Evolutionary conservation across 2,329 filamentous ascomycete species (phyloP), one percentile per base, ranked within the genome.

Genomic region (Balansia obtecta): DNA sequence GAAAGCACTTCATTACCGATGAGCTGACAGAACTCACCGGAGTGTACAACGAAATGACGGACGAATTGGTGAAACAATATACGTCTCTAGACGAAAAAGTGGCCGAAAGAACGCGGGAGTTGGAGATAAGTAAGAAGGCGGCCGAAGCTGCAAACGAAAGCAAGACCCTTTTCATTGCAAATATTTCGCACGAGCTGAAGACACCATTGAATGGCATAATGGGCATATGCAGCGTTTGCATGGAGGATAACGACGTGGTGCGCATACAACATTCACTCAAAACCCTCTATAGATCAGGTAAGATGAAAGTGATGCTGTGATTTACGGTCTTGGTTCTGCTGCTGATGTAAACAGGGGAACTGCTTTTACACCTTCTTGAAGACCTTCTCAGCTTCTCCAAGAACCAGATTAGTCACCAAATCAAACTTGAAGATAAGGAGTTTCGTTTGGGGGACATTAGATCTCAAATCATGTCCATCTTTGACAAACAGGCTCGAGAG

Each of bases 141-240:
- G 90, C 90, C 1, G 90, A 95, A 65, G 86, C 87, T n/a, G 90
- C 90, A 3, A 96, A 95, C 59, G 87, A 95, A 68, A 94, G 88
- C 73, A 98, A 98, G 70, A 97, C 93, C 0, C 74, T 97, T 9
- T 97, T 97, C 69, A 94, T 98, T 55, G 93, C 93, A 16, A 97
- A 97, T 60, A 95, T 97, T 47, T 85, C 81, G 1, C 80, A 83
- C 58, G 80, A 97, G 65, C 74, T 98, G 37, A 94, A 95, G 63
- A 98, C 93, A 1, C 93, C 93, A 0, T 75, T 97, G 51, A 97
- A 97, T 61, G 93, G 91, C 12, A 96, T 97, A 46, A 74, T 98
- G 60, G 93, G 93, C 52, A 93, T 96, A 85, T 90, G 85, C 57
- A 86, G 88, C 0, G 85, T 95, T 1, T 93, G 88, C 65, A 93